These are phyloP conservation scores for Pseudocercospora cruenta DNA, from an alignment of 2,329 filamentous ascomycete species.

Conservation along the genomic window DNA sequence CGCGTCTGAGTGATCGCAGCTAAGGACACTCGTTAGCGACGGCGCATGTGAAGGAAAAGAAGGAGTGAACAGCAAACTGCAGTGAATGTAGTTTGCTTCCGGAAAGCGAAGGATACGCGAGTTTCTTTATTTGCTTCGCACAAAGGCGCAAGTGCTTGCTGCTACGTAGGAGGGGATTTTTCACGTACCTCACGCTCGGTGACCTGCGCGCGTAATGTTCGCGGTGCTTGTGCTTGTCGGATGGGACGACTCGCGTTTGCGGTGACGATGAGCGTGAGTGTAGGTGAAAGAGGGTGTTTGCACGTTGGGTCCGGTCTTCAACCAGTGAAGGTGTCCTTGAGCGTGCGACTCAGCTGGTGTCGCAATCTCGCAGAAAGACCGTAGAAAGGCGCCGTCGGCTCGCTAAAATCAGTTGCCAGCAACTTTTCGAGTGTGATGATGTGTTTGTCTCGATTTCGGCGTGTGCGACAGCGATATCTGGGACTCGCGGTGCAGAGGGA, in stretches of 20 bases:
- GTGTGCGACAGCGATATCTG: constrained; percentile 4
- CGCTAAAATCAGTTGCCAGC: constrained; percentile 31
- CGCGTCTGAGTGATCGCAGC: constrained; percentile 30
- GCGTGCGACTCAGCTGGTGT: constrained; percentile 25
- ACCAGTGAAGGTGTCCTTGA: constrained; percentile 68
- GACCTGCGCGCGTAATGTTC: constrained; percentile 9
- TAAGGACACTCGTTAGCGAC: constrained; percentile 28
- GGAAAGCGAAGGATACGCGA: not conserved
- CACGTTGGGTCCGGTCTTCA: constrained; percentile 35
- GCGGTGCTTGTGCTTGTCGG: constrained; percentile 12
- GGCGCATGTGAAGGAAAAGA: constrained; percentile 3
- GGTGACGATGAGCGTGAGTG: constrained; percentile 17
- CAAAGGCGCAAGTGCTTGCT: constrained; percentile 25
- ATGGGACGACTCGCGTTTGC: constrained; percentile 18
- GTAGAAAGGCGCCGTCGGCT: constrained; percentile 34
- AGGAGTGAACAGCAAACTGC: constrained; percentile 1
- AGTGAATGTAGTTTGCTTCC: not conserved
- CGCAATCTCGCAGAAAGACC: constrained; percentile 37
- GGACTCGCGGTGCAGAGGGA: constrained; percentile 23
- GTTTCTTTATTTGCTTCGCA: constrained; percentile 22
- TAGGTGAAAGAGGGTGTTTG: constrained; percentile 19
- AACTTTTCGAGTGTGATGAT: constrained; percentile 24
- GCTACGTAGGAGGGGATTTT: constrained; percentile 22
- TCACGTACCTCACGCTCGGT: constrained; percentile 34
- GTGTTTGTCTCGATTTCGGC: constrained; percentile 12